Evolutionary conservation across 2,329 filamentous ascomycete species (phyloP).

Genomic region (Trichoderma cornu-damae): DNA sequence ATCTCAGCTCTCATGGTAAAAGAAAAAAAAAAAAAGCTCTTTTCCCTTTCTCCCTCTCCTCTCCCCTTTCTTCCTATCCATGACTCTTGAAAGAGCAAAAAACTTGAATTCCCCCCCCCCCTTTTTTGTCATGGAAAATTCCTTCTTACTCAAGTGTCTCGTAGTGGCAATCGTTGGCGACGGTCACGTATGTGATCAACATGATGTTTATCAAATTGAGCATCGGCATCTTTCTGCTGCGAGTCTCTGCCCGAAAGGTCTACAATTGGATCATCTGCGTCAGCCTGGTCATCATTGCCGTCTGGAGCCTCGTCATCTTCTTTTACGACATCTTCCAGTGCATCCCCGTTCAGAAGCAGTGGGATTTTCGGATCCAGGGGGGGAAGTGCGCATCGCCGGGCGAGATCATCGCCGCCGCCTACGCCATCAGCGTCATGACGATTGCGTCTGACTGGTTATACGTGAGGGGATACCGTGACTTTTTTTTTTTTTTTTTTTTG

Average conservation of each 20-base stretch:
- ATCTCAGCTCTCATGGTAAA: conserved; percentile 45
- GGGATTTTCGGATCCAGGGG: conserved; percentile 45
- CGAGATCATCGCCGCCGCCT: conserved; percentile 45
- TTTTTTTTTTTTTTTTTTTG: too few species aligned
- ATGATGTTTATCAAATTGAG: conserved; percentile 56
- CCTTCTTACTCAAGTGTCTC: not conserved
- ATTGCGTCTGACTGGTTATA: conserved; percentile 52
- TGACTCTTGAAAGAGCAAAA: not conserved
- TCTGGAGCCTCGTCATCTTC: conserved; percentile 46
- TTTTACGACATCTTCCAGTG: conserved; percentile 52
- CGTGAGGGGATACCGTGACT: conserved; percentile 30
- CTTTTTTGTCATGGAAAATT: not conserved
- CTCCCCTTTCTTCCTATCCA: not conserved
- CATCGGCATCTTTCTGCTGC: conserved; percentile 49
- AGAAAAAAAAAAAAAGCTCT: too few species aligned
- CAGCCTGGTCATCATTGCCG: conserved; percentile 42
- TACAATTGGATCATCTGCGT: conserved; percentile 46
- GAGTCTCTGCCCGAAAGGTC: conserved; percentile 41
- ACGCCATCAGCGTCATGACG: conserved; percentile 48
- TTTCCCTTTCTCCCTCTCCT: too few species aligned
- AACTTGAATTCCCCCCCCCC: too few species aligned
- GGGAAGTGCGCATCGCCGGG: conserved; percentile 41
- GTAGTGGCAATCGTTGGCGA: conserved; percentile 48
- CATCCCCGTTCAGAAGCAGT: conserved; percentile 45
- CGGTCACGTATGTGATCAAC: conserved; percentile 45